Evolutionary conservation across 108 stramenopile species (phyloP).

Genomic region (Nitzschia putrida): DNA sequence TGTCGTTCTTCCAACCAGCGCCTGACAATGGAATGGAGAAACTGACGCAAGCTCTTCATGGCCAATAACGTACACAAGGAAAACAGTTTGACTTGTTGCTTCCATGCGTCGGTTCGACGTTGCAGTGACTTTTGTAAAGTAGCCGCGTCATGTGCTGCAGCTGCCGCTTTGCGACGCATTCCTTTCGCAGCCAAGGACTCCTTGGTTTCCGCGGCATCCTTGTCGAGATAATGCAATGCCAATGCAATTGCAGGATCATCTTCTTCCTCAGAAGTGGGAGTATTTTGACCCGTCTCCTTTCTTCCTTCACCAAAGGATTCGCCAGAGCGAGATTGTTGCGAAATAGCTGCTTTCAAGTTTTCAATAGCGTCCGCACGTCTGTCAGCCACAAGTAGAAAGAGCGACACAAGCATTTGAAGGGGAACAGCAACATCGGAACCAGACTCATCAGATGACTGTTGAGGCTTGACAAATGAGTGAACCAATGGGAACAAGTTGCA

Average conservation of each 20-base stretch:
- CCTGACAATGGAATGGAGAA: conserved; percentile 44
- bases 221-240: conserved; percentile 51
- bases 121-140: conserved; percentile 50
- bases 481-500: conserved; percentile 34
- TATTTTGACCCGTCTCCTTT: conserved; percentile 27
- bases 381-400: conserved; percentile 30
- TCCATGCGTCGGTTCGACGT: conserved; percentile 58
- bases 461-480: conserved; percentile 19
- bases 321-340: conserved; percentile 15
- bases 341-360: conserved; percentile 32
- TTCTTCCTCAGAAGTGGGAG: conserved; percentile 45
- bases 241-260: conserved; percentile 65
- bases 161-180: conserved; percentile 81
- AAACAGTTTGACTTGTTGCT: conserved; percentile 54
- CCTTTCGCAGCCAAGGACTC: conserved; percentile 74
- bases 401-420: conserved; percentile 46
- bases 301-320: neutral
- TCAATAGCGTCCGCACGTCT: conserved; percentile 49
- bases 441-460: conserved; percentile 2
- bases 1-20: conserved; percentile 30
- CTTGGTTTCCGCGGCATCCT: conserved; percentile 40
- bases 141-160: conserved; percentile 74
- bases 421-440: conserved; percentile 21
- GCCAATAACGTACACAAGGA: conserved; percentile 43
- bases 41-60: conserved; percentile 53